phyloP scores from a whole-genome alignment of 2,329 filamentous ascomycete genomes.

The Trichoderma hamatum region DNA sequence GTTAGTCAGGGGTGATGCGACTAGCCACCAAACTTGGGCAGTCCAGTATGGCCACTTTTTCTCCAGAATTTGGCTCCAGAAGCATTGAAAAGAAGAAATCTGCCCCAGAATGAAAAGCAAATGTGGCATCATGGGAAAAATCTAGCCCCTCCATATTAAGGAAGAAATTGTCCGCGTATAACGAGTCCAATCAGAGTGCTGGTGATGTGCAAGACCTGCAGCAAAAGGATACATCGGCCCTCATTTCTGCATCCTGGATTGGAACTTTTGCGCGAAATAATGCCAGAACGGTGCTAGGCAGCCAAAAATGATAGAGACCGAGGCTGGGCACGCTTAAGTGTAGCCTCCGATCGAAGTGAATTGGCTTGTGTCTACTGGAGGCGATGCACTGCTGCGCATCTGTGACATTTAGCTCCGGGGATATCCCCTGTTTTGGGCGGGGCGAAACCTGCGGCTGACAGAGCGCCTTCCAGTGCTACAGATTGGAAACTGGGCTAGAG shows the following conservation, averaged over 20 bases:
- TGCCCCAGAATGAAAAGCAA: neutral
- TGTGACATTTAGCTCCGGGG: conserved; percentile 3
- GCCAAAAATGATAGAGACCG: conserved; percentile 2
- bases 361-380: conserved; percentile 12
- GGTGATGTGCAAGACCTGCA: neutral
- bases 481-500: conserved; percentile 15
- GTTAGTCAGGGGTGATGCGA: conserved; percentile 11
- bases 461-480: neutral
- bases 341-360: neutral
- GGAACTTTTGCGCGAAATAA: conserved; percentile 17
- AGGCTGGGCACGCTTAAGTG: neutral
- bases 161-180: neutral
- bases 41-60: neutral
- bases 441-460: conserved; percentile 12
- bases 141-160: neutral
- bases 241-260: conserved; percentile 8
- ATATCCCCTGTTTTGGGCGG: conserved; percentile 18
- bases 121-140: neutral
- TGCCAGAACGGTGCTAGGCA: neutral
- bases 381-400: neutral
- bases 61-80: neutral
- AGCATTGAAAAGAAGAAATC: neutral
- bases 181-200: neutral
- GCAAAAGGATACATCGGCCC: neutral
- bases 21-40: neutral